A percentile compares a stretch with the other conserved stretches of the same genome.
Conservation (phyloP, 805 yeast species). For the Candida lessepsii region DNA sequence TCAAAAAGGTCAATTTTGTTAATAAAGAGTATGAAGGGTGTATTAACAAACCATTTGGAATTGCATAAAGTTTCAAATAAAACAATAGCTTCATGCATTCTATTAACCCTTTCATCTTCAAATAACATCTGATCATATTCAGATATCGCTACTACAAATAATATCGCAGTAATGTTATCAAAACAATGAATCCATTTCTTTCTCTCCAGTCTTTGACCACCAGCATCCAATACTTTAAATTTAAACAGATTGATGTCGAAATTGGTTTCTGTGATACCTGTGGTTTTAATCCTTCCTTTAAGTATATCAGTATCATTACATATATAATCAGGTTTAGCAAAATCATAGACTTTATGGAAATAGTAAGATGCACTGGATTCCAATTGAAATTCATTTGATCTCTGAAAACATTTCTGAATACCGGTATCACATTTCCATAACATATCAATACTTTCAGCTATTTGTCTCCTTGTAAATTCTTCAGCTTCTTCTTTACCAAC, state of each 20-base stretch:
- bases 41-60: conserved; percentile 77
- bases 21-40: conserved; percentile 85
- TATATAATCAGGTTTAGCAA: conserved; percentile 60
- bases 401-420: conserved; percentile 52
- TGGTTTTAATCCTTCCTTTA: conserved; percentile 89
- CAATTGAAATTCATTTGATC: conserved; percentile 77
- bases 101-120: conserved; percentile 85
- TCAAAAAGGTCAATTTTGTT: conserved; percentile 85
- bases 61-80: conserved; percentile 81
- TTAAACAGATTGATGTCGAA: conserved; percentile 63
- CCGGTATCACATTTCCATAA: conserved; percentile 77
- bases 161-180: conserved; percentile 82
- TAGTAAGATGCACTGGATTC: conserved; percentile 83
- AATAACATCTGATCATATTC: conserved; percentile 91
- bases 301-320: conserved; percentile 84
- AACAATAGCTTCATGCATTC: conserved; percentile 87
- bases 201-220: conserved; percentile 91
- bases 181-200: conserved; percentile 95
- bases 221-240: conserved; percentile 88
- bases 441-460: conserved; percentile 66
- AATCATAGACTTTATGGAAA: conserved; percentile 67
- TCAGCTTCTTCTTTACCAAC: conserved; percentile 12
- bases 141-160: conserved; percentile 84
- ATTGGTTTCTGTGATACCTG: conserved; percentile 87
- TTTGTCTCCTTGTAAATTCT: conserved; percentile 39